Evolutionary conservation across 1,139 yeast genomes (phyloP), one percentile per base, ranked within the genome.

Genomic region (Lodderomyces jiufengensis): DNA sequence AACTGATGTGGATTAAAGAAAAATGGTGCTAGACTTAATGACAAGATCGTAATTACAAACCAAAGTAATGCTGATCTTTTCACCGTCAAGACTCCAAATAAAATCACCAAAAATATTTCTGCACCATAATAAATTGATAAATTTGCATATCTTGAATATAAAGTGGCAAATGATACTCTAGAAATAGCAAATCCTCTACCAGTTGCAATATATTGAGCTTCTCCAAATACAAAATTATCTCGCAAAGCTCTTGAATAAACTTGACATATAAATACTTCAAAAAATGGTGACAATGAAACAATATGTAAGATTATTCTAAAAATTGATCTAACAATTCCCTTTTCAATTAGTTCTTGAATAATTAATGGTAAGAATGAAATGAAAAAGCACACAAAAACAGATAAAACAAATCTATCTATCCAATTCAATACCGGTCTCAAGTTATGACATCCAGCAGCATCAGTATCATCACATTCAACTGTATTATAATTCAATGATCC

Each of bases 1-100:
- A 85, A 87, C 51, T 87, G 95, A 53, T 87, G 95, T 0, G 96
- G 95, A 49, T 87, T 87, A 63, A 84, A 87, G 4, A 87, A 55
- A 42, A 83, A 79, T 2, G 96, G 96, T 0, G 95, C 83, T 31
- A 84, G 59, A 41, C 88, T 76, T 53, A 87, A 59, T 0, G 95
- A 80, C 5, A 79, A 57, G 9, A 83, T 72, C 0, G 94, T 83
- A 7, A 84, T 67, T 82, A 90, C 84, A 57, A 87, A 86, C 95
- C 95, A 87, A 23, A 85, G 53, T 16, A 86, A 60, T 0, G 95
- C 75, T 0, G 80, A 75, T 43, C 80, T 84, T 94, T 95, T 84
- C 63, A 83, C 76, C 0, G 87, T 68, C 2, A 76, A 51, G 1
- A 83, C 72, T 2, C 87, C 79, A 63, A 82, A 83, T 12, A 81